Base-by-base conservation (phyloP, 1,284 basidiomycete species). In the Sporisorium exsertum region DNA sequence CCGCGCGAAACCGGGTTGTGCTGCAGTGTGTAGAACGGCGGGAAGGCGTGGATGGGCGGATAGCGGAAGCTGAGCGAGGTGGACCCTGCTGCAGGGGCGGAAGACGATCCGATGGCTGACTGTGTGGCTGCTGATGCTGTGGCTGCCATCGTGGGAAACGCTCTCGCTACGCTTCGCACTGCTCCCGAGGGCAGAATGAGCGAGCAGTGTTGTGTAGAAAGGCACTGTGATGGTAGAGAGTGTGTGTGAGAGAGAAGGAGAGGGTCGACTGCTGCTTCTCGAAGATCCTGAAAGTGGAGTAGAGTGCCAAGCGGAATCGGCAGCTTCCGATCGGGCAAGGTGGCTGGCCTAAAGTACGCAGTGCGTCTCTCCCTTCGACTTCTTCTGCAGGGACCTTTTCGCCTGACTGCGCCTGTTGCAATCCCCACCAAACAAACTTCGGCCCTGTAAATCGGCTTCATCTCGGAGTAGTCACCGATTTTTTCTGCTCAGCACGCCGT, bases 21-120 rank as follows among this genome's bases (percentile, higher is more conserved):
- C 70, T 89, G 88, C 5, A 87, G 77, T 77, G 88, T 89, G 83
- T 88, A 89, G 85, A 89, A 89, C 0, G 88, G 88, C 2, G 88
- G 88, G 68, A 89, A 89, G n/a, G 85, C 86, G 85, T 87, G 88
- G 53, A 89, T 86, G 0, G 87, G 82, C 0, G 88, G 88, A 53
- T 83, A 87, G 29, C 77, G 77, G 74, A 87, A 88, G n/a, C 24
- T 35, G 33, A n/a, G 26, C n/a, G 32, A 20, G 47, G 47, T 6
- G n/a, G 22, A n/a, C n/a, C 29, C 29, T 16, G 60, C 47, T 32
- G 47, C 52, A n/a, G 33, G 18, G 51, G 43, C 52, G 20, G 35
- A 33, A 40, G 57, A 52, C 12, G 61, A 47, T 20, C 32, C 67
- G 56, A 56, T 26, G 9, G 33, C 20, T 16, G 45, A n/a, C 5